Evolutionary conservation across 2,329 filamentous ascomycete species (phyloP), one percentile per base, ranked within the genome.

Genomic region (Ciborinia camelliae): DNA sequence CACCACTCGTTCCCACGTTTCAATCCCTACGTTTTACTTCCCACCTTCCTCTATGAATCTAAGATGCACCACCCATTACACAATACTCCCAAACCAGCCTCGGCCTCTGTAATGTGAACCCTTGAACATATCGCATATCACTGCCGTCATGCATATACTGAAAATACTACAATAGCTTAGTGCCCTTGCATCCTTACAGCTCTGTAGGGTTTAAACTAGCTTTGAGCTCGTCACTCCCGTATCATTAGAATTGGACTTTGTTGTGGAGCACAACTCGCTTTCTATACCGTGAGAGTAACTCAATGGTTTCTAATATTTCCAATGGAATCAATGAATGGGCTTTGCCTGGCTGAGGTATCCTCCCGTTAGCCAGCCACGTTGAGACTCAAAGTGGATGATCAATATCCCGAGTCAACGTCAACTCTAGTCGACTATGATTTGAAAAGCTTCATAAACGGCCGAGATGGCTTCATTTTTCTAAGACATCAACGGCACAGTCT

Each of bases 121-220:
- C 45, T 45, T 35, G 59, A 65, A 67, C 41, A 47, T 26, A 35
- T 47, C n/a, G 55, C 55, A 58, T 23, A 47, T 67, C 66, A 65
- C 66, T 53, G 64, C 57, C 64, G 68, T 69, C 69, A 69, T 71
- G 59, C 66, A 65, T 50, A 45, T 43, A 53, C 53, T 37, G 51
- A 58, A 65, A n/a, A 53, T 37, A 37, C 26, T 30, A 45, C 47
- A 43, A 64, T 65, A 35, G 30, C 32, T 61, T 28, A 28, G 45
- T 51, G 39, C 45, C 60, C 55, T 58, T 35, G 14, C 41, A 58
- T 47, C 28, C 51, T 43, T 47, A 55, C 60, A 74, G 71, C 71
- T 73, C 37, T 67, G 70, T 73, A 73, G 70, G 72, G 72, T 68
- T 73, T 67, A 43, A 37, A 35, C 39, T 68, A 71, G 68, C 67